A percentile compares a stretch with the other conserved stretches of the same genome.
Conservation (phyloP, 371 early-diverging fungal genomes). For the Capniomyces stellatus region DNA sequence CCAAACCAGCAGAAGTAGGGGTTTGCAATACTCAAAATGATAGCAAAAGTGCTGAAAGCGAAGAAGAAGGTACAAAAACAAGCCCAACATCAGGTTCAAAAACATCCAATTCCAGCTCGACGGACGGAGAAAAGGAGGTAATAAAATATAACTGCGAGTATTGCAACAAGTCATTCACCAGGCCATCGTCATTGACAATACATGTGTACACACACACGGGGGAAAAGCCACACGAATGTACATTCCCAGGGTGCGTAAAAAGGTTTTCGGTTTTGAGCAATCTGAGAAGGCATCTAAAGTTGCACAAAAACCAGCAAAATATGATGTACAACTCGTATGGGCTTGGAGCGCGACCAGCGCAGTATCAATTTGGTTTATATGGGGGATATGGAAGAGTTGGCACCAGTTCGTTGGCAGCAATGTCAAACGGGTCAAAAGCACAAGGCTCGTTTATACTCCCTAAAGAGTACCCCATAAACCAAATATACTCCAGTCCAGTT, state of each 20-base stretch:
- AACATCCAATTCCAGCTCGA: not conserved
- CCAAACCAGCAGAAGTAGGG: too few species aligned
- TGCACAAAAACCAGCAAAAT: constrained; percentile 9
- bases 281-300: constrained; percentile 44
- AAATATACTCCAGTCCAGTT: not conserved
- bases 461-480: not conserved
- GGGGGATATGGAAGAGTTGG: not conserved
- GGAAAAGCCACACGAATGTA: constrained; percentile 51
- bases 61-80: too few species aligned
- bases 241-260: constrained; percentile 39
- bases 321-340: not conserved
- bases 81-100: too few species aligned
- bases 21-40: too few species aligned
- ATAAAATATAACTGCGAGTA: constrained; percentile 39
- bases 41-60: too few species aligned
- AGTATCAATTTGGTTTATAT: too few species aligned
- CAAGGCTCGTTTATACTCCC: not conserved
- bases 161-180: constrained; percentile 50
- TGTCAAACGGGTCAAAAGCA: not conserved
- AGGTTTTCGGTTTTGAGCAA: constrained; percentile 61
- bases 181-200: constrained; percentile 52
- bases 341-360: not conserved
- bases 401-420: not conserved
- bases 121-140: not conserved
- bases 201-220: constrained; percentile 62